Base-by-base conservation (phyloP, 2,329 filamentous ascomycete genomes). In the Lachnellula occidentalis region DNA sequence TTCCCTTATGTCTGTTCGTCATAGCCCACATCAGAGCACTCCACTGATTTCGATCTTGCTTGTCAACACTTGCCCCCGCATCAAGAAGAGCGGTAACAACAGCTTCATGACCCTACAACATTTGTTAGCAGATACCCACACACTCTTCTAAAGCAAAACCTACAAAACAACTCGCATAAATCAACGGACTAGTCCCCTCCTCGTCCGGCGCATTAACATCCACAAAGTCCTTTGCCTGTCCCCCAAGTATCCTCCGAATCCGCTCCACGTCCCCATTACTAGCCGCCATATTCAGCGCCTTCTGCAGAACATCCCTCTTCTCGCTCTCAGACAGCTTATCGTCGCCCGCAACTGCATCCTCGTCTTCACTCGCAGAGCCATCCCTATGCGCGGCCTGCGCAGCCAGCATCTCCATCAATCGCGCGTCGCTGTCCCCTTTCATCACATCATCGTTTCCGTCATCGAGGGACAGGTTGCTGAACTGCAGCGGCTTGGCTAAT, bases 11-110 rank as follows among this genome's bases (percentile, higher is more conserved):
- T 54, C 92, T 79, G 71, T 99, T 99, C 53, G 94, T 99, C 90
- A 97, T 97, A 48, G 94, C 92, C 94, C 94, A 99, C 92, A 99
- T 99, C 58, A 99, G 78, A 14, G 94, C 89, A 66, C 90, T 97
- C 94, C 94, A 99, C 68, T 95, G 87, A 69, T 97, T 97, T 59
- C 87, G 88, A 69, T 99, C 94, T 72, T 97, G 92, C 65, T 87
- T 87, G 73, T 99, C 91, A 50, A 97, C 91, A 65, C 90, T 82
- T 39, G 87, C 92, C 22, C 92, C 92, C 9, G 90, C 90, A 56
- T 90, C 82, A 50, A 99, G 82, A 50, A 99, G 80, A 37, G 87
- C 83, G 56, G 87, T 81, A 22, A 97, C 94, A 4, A 96, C 92
- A 46, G 86, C 81, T 71, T 95, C 89, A 70, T 99, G 94, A 39